Base-by-base conservation (phyloP, 2,329 filamentous ascomycete genomes). In the Trichoderma arundinaceum region DNA sequence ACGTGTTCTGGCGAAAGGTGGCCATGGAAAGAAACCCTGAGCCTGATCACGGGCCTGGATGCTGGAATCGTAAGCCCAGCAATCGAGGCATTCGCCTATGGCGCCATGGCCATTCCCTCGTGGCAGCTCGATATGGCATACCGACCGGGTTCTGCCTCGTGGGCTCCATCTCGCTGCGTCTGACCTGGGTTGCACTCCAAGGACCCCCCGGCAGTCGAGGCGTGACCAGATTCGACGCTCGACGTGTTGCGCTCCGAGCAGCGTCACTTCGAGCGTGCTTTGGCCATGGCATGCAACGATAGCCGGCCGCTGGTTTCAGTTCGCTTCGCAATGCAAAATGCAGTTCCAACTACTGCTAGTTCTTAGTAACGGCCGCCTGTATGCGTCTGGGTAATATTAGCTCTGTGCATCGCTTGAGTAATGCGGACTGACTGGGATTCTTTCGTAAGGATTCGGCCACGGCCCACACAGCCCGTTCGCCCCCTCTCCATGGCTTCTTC, bases 31-130 rank as follows among this genome's bases (percentile, higher is more conserved):
- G 22, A 28, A 28, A 28, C 22, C 22, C 22, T 28, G 22, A 28
- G 22, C 22, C 22, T 4, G 22, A 28, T 28, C 22, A 28, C 2
- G 22, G 22, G 22, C 22, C 22, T 28, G 22, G 22, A 28, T 4
- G 22, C 22, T 28, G 22, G 22, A 28, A 28, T 28, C 22, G 13
- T 43, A 43, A 35, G 49, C 8, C 49, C 49, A 52, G 22, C 49
- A 15, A 2, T 43, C 41, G 13, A 43, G 13, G 5, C 49, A 10
- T 52, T 35, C 28, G 49, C 49, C 49, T 10, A 52, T n/a, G 49
- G 32, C 32, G 49, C 49, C 32, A 52, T 52, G 32, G 51, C 51
- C 51, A n/a, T 35, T 53, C 12, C 51, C 51, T 53, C 51, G 33
- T 53, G 32, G 51, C 51, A 32, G n/a, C 10, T 53, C 32, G 51